These are phyloP conservation scores for Penicillium brasilianum DNA, from an alignment of 2,329 filamentous ascomycete species.

Conservation along the genomic window DNA sequence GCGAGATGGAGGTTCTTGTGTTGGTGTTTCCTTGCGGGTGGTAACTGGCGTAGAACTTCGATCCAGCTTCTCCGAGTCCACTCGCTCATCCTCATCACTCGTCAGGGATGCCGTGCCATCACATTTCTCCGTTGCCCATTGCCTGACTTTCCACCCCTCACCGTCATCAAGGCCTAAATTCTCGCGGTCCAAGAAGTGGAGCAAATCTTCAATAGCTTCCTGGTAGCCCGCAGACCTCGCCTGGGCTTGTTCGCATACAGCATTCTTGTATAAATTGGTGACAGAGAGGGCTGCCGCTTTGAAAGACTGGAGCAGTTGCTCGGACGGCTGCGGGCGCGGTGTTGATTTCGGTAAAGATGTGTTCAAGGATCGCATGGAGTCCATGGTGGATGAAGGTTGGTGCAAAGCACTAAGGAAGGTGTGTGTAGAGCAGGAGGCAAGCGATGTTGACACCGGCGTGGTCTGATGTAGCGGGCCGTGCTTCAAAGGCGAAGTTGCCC, in stretches of 20 bases:
- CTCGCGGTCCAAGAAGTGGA: conserved; percentile 83
- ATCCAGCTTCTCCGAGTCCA: conserved; percentile 44
- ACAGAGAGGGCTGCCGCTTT: conserved; percentile 90
- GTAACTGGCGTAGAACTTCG: conserved; percentile 44
- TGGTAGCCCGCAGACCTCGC: conserved; percentile 85
- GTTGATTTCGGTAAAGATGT: conserved; percentile 63
- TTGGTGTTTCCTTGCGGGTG: conserved; percentile 39
- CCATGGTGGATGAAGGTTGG: conserved; percentile 51
- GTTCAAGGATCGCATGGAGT: conserved; percentile 68
- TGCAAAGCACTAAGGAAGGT: neutral
- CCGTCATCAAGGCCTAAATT: conserved; percentile 78
- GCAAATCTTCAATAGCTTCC: conserved; percentile 87
- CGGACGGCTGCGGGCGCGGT: conserved; percentile 53
- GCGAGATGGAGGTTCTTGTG: conserved; percentile 32
- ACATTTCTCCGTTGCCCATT: conserved; percentile 61
- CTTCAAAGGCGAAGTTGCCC: conserved; percentile 16
- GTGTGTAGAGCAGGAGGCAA: neutral
- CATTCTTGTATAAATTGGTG: conserved; percentile 94
- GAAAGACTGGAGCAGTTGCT: conserved; percentile 80
- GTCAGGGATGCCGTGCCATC: conserved; percentile 47
- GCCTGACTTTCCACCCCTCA: conserved; percentile 70
- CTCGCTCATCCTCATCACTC: conserved; percentile 53
- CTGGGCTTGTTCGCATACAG: conserved; percentile 75
- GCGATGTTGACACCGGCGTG: conserved; percentile 6
- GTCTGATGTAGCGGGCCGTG: conserved; percentile 22